phyloP scores from a whole-genome alignment of 495 filamentous ascomycete species.

The Neurospora terricola region DNA sequence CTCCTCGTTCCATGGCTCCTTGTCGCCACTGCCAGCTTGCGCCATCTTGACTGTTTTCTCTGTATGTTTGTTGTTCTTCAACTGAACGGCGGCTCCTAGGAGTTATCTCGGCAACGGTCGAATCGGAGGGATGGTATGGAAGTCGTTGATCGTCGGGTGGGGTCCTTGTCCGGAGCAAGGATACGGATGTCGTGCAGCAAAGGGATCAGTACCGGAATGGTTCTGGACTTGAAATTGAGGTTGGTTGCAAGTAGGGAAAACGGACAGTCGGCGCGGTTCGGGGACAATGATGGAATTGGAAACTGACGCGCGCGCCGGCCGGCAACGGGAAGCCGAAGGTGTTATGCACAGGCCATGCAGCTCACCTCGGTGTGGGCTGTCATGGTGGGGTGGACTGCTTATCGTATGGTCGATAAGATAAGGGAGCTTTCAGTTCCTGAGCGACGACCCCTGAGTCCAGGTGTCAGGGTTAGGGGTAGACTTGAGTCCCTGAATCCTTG shows the following conservation, averaged over 20 bases:
- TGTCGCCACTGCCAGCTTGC: neutral
- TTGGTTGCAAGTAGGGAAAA: neutral
- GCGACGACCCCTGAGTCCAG: neutral
- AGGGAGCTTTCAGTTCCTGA: neutral
- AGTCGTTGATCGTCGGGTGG: neutral
- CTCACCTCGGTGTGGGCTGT: neutral
- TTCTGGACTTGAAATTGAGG: neutral
- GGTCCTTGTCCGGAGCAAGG: neutral
- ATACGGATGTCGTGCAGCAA: neutral
- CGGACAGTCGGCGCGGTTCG: neutral
- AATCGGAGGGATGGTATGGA: neutral
- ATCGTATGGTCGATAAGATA: neutral
- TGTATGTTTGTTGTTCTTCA: neutral
- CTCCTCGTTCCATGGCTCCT: conserved; percentile 31
- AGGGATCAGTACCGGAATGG: neutral
- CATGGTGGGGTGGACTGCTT: neutral
- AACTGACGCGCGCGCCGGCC: neutral
- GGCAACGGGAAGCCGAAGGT: neutral
- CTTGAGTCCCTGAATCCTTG: neutral
- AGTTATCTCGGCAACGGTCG: neutral
- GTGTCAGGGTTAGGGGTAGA: neutral
- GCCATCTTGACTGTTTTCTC: neutral
- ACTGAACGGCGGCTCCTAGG: too few species aligned
- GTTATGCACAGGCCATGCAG: neutral
- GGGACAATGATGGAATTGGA: neutral